Percentiles rank a stretch among this genome's conserved stretches.
phyloP scores from a whole-genome alignment of 306 rosid genomes.

The Trifolium pratense region DNA sequence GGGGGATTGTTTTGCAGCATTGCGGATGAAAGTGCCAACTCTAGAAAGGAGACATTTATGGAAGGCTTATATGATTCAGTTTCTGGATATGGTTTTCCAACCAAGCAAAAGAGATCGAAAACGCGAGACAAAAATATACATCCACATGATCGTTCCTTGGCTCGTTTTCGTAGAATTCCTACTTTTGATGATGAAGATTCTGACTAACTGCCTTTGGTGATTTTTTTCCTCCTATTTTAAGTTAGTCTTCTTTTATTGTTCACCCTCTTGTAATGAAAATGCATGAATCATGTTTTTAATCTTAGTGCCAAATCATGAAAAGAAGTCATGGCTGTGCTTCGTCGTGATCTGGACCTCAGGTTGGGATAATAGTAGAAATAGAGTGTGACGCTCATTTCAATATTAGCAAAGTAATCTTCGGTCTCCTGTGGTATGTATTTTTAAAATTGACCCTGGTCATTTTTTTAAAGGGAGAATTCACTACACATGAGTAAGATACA shows the following conservation, averaged over 20 bases:
- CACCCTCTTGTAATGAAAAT: slow-evolving; percentile 3
- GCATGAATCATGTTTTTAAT: slow-evolving; percentile 20
- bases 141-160: slow-evolving; percentile 53
- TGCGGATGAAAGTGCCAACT: slow-evolving; percentile 50
- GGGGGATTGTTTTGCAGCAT: slow-evolving; percentile 56
- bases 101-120: slow-evolving; percentile 65
- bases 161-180: slow-evolving; percentile 77
- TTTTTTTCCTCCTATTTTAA: neutral
- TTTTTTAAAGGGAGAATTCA: too few species aligned
- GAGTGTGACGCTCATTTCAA: neutral
- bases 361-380: slow-evolving; percentile 1
- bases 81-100: slow-evolving; percentile 69
- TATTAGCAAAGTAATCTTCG: slow-evolving; percentile 19
- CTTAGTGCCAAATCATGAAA: slow-evolving; percentile 30
- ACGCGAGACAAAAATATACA: slow-evolving; percentile 51
- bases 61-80: slow-evolving; percentile 75
- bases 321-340: slow-evolving; percentile 32
- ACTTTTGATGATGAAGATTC: slow-evolving; percentile 58
- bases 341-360: slow-evolving; percentile 17
- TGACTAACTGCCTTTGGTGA: slow-evolving; percentile 45
- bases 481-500: slow-evolving; percentile 2
- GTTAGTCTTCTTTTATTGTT: neutral
- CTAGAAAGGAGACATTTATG: slow-evolving; percentile 68
- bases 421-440: slow-evolving; percentile 22
- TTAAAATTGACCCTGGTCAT: slow-evolving; percentile 3